Evolutionary conservation across 164 flowering plant genomes (phyloP).

Genomic region (Vitis cinerea): DNA sequence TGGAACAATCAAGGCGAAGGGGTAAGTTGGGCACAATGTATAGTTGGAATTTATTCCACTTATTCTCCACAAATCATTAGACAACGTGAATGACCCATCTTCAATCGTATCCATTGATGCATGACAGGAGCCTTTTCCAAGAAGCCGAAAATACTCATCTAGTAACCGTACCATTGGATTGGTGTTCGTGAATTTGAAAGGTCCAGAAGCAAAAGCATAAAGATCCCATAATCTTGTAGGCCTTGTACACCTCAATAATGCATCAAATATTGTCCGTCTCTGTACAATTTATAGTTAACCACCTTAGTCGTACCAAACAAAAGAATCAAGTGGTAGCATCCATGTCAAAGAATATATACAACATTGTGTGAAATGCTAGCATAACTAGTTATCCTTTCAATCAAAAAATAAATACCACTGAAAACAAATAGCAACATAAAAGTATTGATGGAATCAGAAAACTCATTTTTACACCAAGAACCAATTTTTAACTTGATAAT

Average conservation of each 20-base stretch:
- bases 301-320: background rate
- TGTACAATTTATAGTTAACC: slow-evolving; percentile 30
- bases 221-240: slow-evolving; percentile 81
- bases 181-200: slow-evolving; percentile 53
- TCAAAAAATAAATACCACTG: too few relatives aligned
- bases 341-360: background rate
- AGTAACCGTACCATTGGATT: slow-evolving; percentile 78
- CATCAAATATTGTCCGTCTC: slow-evolving; percentile 83
- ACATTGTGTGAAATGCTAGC: background rate
- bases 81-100: slow-evolving; percentile 58
- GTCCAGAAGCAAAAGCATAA: slow-evolving; percentile 74
- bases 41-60: slow-evolving; percentile 75
- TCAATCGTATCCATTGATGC: slow-evolving; percentile 57
- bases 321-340: background rate
- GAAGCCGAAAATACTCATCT: slow-evolving; percentile 87
- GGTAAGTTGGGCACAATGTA: slow-evolving; percentile 79
- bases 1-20: slow-evolving; percentile 90
- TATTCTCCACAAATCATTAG: slow-evolving; percentile 88
- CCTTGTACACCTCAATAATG: slow-evolving; percentile 66
- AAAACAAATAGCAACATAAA: too few relatives aligned
- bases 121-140: slow-evolving; percentile 52
- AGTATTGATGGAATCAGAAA: too few relatives aligned
- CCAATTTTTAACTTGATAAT: too few relatives aligned
- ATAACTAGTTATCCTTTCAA: too few relatives aligned
- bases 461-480: too few relatives aligned